Evolutionary conservation across 495 filamentous ascomycete species (phyloP).

Genomic region (Penicillium paxilli): DNA sequence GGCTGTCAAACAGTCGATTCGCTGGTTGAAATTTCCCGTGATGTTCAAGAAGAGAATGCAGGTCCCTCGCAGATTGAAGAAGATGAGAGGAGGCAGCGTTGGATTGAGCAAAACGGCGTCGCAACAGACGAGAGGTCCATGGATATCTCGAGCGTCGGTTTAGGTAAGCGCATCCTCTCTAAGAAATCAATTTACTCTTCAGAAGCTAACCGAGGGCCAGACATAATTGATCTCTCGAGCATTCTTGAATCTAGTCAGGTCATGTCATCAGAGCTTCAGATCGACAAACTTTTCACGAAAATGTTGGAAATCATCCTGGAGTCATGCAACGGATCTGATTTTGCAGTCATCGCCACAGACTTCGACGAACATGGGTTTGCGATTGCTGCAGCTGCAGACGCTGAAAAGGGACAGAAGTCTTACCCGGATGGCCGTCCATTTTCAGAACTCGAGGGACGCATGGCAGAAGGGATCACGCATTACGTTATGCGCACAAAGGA

Average conservation of each 20-base stretch:
- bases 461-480: conserved; percentile 75
- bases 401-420: conserved; percentile 57
- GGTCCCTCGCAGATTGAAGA: conserved; percentile 50
- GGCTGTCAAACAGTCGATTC: conserved; percentile 70
- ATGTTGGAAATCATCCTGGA: conserved; percentile 91
- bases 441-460: conserved; percentile 59
- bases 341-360: conserved; percentile 76
- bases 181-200: not conserved
- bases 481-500: conserved; percentile 85
- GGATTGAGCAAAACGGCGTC: conserved; percentile 68
- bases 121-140: conserved; percentile 34
- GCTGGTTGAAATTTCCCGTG: conserved; percentile 49
- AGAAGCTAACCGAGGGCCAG: conserved; percentile 24
- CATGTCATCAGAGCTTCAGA: conserved; percentile 83
- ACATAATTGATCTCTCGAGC: conserved; percentile 85
- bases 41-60: conserved; percentile 51
- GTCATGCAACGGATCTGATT: conserved; percentile 77
- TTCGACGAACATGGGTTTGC: conserved; percentile 70
- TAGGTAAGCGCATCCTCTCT: conserved; percentile 26
- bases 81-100: conserved; percentile 63
- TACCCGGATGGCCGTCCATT: conserved; percentile 66
- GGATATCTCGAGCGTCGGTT: conserved; percentile 47
- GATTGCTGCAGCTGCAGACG: conserved; percentile 74
- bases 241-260: conserved; percentile 88
- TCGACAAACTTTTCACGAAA: conserved; percentile 79